Base-by-base conservation (phyloP, 352 stramenopile genomes). In the Phytopythium oedochilum region DNA sequence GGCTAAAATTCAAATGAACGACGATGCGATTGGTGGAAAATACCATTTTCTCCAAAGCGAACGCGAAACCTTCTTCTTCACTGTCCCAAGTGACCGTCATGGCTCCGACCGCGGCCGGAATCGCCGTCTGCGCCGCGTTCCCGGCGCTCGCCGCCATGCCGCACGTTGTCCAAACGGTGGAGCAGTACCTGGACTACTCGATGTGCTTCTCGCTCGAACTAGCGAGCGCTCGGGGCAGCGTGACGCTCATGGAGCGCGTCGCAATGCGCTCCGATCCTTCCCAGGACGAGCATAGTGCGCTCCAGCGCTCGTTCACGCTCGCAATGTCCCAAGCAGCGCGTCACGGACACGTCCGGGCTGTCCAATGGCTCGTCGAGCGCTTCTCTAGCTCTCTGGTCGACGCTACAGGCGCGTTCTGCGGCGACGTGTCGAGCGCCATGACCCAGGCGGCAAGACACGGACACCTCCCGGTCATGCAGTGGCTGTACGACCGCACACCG, bases 291-390 rank as follows among this genome's bases (percentile, higher is more conserved):
- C 55, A 47, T 18, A 14, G 10, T 11, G 32, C 32, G 32, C 15
- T 11, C 32, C 55, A 44, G 29, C 43, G 55, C 22, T 58, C 52
- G 3, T 70, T 73, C 43, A 45, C 57, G n/a, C 49, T 51, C 22
- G 58, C 65, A 1, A 17, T 50, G 5, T 31, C 26, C 2, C 43
- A 67, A 28, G 61, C 65, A 14, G 65, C 65, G 9, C 52, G 67
- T 17, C 51, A 59, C 8, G 63, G 62, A 10, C 55, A 66, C 36
- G 29, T 71, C 1, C 9, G 14, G 5, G 55, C 66, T 10, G 66
- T 73, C 5, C 51, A 61, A 36, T 73, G 66, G 66, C 66, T 73
- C 25, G 43, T 70, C 28, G 60, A 44, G 26, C 56, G 59, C 49
- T 65, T 63, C 26, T 53, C 48, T 12, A 22, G 53, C n/a, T 14